Base-by-base conservation (phyloP, 768 basidiomycete genomes). In the Pilatotrama ljubarskyi region DNA sequence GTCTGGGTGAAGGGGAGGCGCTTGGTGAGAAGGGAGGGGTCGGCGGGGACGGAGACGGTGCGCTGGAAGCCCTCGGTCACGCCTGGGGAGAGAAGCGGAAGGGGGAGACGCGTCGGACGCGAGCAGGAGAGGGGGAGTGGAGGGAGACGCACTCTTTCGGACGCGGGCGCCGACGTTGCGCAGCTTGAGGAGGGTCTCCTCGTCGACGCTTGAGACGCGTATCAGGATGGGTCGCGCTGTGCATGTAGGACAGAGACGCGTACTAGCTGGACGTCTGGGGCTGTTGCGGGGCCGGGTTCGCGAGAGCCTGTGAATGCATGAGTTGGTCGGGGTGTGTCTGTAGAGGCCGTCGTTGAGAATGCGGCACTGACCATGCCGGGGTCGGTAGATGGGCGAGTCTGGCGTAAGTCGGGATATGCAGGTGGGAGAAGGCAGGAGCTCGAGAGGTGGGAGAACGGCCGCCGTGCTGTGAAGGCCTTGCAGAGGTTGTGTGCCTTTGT, bases 11-110 rank as follows among this genome's bases (percentile, higher is more conserved):
- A 66, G 5, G 66, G 66, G 25, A 66, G 63, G 22, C 49, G 56
- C 7, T 50, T 51, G 35, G 38, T 59, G 36, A 48, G 41, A 9
- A 46, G 32, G 35, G 47, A 37, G 29, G 60, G 50, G 49, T 60
- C 56, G 29, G 61, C 53, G 10, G 66, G 58, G 46, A 59, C 52
- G 24, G 66, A 61, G 15, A 59, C 63, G 32, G 66, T 58, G 17
- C 62, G 50, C n/a, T 61, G 51, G 57, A 64, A 66, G 51, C 63
- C 66, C 18, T 66, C 66, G 5, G 60, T 64, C 53, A 66, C 63
- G 51, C 63, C 66, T 66, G 20, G 29, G 5, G 40, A 20, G 15
- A 9, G 35, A 36, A 32, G 18, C 22, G 35, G 13, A 20, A 8
- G 43, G 13, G 29, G 4, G 13, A 20, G 51, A 36, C 51, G 61